phyloP scores from a whole-genome alignment of 768 basidiomycete genomes.

The Clitopilus hobsonii region DNA sequence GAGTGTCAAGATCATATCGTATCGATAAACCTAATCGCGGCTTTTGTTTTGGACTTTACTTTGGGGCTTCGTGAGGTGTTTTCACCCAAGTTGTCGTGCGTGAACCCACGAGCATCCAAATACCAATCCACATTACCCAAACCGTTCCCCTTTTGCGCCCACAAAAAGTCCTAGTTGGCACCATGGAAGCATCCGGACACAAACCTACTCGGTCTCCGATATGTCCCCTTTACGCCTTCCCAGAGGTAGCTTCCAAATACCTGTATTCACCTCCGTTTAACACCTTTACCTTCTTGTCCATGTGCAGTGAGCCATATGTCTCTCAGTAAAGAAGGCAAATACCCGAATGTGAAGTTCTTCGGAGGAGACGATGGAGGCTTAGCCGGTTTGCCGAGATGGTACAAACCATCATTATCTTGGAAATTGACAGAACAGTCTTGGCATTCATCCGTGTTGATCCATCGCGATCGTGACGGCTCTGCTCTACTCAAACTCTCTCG shows the following conservation, averaged over 20 bases:
- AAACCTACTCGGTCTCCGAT: slow-evolving; percentile 41
- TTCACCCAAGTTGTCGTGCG: too few relatives aligned
- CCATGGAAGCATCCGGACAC: slow-evolving; percentile 41
- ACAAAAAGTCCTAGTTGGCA: slow-evolving; percentile 25
- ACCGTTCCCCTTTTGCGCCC: too few relatives aligned
- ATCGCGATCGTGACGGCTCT: background rate
- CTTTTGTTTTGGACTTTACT: too few relatives aligned
- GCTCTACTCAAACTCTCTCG: background rate
- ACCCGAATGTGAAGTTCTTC: slow-evolving; percentile 37
- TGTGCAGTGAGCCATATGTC: slow-evolving; percentile 59
- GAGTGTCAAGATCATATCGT: too few relatives aligned
- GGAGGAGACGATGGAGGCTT: slow-evolving; percentile 51
- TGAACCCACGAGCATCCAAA: too few relatives aligned
- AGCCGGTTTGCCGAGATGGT: slow-evolving; percentile 68
- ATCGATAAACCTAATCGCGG: too few relatives aligned
- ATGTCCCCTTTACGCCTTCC: slow-evolving; percentile 28
- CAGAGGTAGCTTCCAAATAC: slow-evolving; percentile 81
- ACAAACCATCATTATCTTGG: slow-evolving; percentile 57
- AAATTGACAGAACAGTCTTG: slow-evolving; percentile 45
- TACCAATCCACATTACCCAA: too few relatives aligned
- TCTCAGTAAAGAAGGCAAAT: slow-evolving; percentile 37
- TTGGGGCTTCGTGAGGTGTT: too few relatives aligned
- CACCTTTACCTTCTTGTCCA: slow-evolving; percentile 78
- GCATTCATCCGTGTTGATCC: slow-evolving; percentile 44
- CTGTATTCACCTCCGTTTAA: slow-evolving; percentile 67